Evolutionary conservation across 2,329 filamentous ascomycete species (phyloP), one percentile per base, ranked within the genome.

Genomic region (Falciphora oryzae): DNA sequence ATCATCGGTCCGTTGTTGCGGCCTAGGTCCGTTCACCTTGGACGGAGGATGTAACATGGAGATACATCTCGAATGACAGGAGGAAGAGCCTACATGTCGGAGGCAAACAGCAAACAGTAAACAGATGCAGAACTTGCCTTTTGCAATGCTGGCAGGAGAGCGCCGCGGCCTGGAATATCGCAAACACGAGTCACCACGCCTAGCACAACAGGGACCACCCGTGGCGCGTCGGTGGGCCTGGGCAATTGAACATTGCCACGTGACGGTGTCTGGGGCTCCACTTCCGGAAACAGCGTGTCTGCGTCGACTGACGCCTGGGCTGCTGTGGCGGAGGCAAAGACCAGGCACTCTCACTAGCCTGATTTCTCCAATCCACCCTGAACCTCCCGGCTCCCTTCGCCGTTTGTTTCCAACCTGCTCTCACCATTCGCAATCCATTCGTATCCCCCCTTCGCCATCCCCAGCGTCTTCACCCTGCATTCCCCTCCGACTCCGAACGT

Each of bases 401-500:
- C 58, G 16, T 35, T 28, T 31, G 28, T 31, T 38, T 35, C 31
- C 58, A 35, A n/a, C 31, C 31, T 38, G 31, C 58, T 16, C 58
- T 60, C 16, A 31, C 18, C 28, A 60, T 35, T 35, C n/a, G 18
- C 57, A 58, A 28, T 18, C 57, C 32, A 59, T 53, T 18, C 25
- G 29, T 29, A 62, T 38, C 60, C 28, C 60, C 35, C 35, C 18
- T 62, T 53, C 50, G 44, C 50, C 62, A 63, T 58, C 60, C 60
- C 60, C 61, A 63, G 61, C 61, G 61, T 32, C 25, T 29, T 59
- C 35, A 57, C 57, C 4, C 28, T 28, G 38, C 56, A 57, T 29
- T 57, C 62, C 13, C 31, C 50, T 44, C n/a, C 31, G 62, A 59
- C 62, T 27, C 56, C 53, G 62, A 57, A 63, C 62, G 62, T 63